Conservation (phyloP, 805 yeast species). For the Dipodascopsis uninucleata region DNA sequence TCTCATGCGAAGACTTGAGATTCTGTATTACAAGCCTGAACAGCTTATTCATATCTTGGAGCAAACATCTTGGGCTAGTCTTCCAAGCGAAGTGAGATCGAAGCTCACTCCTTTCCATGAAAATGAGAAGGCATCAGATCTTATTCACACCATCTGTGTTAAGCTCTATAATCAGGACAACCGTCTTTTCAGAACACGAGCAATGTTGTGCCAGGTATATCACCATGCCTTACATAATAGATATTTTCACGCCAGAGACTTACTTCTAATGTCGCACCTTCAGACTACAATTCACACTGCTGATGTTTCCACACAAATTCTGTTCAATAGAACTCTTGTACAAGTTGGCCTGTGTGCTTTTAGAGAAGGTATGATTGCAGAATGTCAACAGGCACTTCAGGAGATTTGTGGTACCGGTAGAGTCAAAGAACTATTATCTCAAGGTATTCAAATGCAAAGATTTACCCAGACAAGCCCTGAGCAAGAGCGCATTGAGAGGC, state of each 20-base stretch:
- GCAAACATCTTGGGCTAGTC: conserved; percentile 64
- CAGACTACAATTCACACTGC: conserved; percentile 79
- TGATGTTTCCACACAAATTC: conserved; percentile 81
- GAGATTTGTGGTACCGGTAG: conserved; percentile 85
- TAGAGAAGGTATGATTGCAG: conserved; percentile 79
- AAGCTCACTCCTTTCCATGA: conserved; percentile 38
- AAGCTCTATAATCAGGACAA: conserved; percentile 65
- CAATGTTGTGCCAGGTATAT: conserved; percentile 80
- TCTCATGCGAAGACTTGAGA: conserved; percentile 80
- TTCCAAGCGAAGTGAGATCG: conserved; percentile 40
- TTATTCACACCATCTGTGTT: conserved; percentile 63
- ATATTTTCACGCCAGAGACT: conserved; percentile 79
- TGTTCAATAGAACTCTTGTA: conserved; percentile 91
- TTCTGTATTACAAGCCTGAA: conserved; percentile 86
- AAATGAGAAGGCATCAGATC: conserved; percentile 45
- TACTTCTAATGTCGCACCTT: conserved; percentile 80
- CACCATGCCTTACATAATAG: conserved; percentile 86
- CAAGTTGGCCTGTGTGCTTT: conserved; percentile 96
- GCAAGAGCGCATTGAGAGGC: conserved; percentile 52
- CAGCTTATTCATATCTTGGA: conserved; percentile 69
- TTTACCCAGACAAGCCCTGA: conserved; percentile 51
- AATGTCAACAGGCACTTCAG: conserved; percentile 78
- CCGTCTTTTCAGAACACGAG: conserved; percentile 70
- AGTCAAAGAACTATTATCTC: conserved; percentile 90
- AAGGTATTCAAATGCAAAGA: conserved; percentile 65